phyloP scores from a whole-genome alignment of 208 protist genomes.

The Leishmania tarentolae region DNA sequence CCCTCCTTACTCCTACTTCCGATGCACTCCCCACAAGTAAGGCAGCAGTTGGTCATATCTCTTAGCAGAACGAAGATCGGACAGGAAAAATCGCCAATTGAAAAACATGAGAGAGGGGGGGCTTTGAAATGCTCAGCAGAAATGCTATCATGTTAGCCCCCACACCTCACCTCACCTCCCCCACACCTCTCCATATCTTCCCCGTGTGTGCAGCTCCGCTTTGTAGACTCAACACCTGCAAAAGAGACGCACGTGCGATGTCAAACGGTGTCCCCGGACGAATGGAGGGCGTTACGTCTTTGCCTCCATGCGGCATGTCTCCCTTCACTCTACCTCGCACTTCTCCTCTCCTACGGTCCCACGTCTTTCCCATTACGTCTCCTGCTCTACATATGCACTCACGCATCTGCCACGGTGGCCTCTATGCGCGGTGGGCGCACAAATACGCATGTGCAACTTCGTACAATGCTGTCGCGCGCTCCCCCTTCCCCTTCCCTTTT shows the following conservation, averaged over 20 bases:
- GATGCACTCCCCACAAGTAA: neutral
- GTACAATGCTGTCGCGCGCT: neutral
- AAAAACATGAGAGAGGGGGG: neutral
- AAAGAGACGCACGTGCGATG: neutral
- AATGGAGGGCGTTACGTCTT: neutral
- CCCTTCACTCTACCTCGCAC: neutral
- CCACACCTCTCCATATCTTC: neutral
- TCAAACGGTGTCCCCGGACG: neutral
- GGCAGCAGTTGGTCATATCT: neutral
- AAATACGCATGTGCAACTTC: neutral
- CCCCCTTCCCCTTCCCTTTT: neutral
- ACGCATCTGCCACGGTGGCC: neutral
- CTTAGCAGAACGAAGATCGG: neutral
- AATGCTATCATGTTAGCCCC: neutral
- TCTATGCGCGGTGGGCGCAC: neutral
- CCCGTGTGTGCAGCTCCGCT: neutral
- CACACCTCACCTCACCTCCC: neutral
- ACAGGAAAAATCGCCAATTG: neutral
- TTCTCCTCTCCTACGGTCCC: neutral
- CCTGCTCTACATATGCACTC: neutral
- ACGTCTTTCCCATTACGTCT: neutral
- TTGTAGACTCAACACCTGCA: neutral
- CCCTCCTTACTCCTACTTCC: neutral
- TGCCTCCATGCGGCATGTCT: neutral
- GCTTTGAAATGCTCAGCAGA: neutral